A percentile compares a stretch with the other conserved stretches of the same genome.
Conservation (phyloP, 1,139 yeast species). For the Magnusiomyces sp. region DNA sequence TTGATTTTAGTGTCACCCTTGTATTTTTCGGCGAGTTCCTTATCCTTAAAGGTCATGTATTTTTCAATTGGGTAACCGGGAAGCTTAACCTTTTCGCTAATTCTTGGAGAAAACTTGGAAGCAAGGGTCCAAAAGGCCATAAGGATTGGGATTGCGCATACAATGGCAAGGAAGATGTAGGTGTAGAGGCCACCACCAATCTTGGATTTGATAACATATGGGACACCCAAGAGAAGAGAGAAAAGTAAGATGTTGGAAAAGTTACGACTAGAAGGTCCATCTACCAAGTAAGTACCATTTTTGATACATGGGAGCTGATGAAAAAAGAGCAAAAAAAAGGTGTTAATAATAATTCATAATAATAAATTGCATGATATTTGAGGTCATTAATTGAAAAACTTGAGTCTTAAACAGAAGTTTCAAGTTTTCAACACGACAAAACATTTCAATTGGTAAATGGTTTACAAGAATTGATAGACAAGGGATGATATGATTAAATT, state of each 20-base stretch:
- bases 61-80: conserved; percentile 75
- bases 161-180: conserved; percentile 41
- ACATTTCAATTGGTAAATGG: background rate
- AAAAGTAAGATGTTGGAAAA: conserved; percentile 58
- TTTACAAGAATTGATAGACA: too few relatives aligned
- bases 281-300: conserved; percentile 86
- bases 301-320: conserved; percentile 54
- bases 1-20: conserved; percentile 71
- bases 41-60: conserved; percentile 76
- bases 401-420: background rate
- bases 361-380: too few relatives aligned
- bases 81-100: conserved; percentile 66
- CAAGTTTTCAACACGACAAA: background rate
- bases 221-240: conserved; percentile 49
- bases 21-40: conserved; percentile 63
- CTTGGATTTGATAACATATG: conserved; percentile 55
- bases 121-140: conserved; percentile 76
- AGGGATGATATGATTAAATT: too few relatives aligned
- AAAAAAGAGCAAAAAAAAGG: background rate
- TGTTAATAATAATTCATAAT: too few relatives aligned
- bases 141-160: conserved; percentile 57
- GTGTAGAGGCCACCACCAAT: conserved; percentile 70
- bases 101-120: conserved; percentile 71
- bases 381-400: background rate
- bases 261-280: conserved; percentile 77